Conservation (phyloP, 805 yeast genomes). For the Pichia pseudocactophila region DNA sequence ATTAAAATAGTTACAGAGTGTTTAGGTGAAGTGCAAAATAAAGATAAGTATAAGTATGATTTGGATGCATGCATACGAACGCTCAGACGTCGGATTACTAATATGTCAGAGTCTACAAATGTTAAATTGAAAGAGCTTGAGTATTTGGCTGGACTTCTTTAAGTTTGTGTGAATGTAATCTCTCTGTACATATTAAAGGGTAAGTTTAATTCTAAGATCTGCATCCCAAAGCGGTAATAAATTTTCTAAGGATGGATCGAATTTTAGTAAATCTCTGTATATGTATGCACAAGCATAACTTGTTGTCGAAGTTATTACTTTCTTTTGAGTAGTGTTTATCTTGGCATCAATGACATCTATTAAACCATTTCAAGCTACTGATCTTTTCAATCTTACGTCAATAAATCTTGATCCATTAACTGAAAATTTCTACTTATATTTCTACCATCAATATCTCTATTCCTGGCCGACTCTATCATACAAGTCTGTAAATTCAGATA, state of each 20-base stretch:
- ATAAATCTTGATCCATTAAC: slow-evolving; percentile 85
- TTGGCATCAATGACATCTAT: slow-evolving; percentile 81
- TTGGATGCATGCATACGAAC: slow-evolving; percentile 18
- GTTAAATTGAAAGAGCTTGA: neutral
- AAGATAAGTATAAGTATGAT: slow-evolving; percentile 16
- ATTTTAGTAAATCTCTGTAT: no score
- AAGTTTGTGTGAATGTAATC: no score
- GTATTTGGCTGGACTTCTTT: neutral
- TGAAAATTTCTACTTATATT: slow-evolving; percentile 79
- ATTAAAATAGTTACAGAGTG: neutral
- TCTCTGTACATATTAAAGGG: no score
- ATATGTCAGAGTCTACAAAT: neutral
- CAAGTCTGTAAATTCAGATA: slow-evolving; percentile 41
- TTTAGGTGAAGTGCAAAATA: slow-evolving; percentile 1
- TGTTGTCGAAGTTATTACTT: no score
- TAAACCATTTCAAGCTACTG: slow-evolving; percentile 81
- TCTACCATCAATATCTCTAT: slow-evolving; percentile 74
- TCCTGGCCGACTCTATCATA: slow-evolving; percentile 88
- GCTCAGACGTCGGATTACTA: slow-evolving; percentile 4
- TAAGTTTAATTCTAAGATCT: no score
- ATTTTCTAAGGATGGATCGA: no score
- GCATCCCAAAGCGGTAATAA: no score
- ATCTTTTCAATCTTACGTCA: slow-evolving; percentile 60
- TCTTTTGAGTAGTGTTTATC: no score
- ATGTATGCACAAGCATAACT: no score